Evolutionary conservation across 2,329 filamentous ascomycete genomes (phyloP).

Genomic region (Cladosporium sp.): DNA sequence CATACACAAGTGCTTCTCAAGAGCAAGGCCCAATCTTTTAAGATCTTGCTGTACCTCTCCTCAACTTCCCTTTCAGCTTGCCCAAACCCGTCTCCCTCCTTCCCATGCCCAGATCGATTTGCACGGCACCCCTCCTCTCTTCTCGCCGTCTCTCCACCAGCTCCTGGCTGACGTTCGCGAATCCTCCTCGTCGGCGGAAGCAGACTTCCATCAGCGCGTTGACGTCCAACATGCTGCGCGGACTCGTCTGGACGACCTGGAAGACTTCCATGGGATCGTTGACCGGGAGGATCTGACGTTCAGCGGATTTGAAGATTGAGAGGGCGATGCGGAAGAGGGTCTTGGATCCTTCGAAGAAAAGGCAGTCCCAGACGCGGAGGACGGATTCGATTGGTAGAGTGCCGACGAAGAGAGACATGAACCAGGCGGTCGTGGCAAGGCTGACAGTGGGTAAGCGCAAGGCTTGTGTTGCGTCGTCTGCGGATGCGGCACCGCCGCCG

Average conservation of each 20-base stretch:
- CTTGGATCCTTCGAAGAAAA: constrained; percentile 93
- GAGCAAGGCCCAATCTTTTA: too few relatives aligned
- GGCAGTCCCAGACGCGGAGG: constrained; percentile 88
- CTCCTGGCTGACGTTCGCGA: constrained; percentile 75
- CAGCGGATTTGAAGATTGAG: constrained; percentile 84
- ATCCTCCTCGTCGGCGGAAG: constrained; percentile 64
- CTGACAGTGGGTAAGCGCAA: constrained; percentile 78
- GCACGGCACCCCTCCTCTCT: constrained; percentile 47
- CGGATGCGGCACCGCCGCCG: constrained; percentile 32
- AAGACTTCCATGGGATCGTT: constrained; percentile 93
- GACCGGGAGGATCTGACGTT: constrained; percentile 73
- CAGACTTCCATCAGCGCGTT: constrained; percentile 79
- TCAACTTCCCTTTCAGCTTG: constrained; percentile 8
- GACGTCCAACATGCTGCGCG: constrained; percentile 74
- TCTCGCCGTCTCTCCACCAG: constrained; percentile 72
- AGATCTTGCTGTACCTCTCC: constrained; percentile 2
- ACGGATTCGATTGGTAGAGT: constrained; percentile 89
- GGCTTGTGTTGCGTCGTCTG: constrained; percentile 38
- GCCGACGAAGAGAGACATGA: constrained; percentile 95
- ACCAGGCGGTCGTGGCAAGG: constrained; percentile 91
- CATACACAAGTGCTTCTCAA: too few relatives aligned
- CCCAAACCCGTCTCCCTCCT: constrained; percentile 2
- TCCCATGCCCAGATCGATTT: constrained; percentile 10
- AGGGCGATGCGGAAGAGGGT: constrained; percentile 89
- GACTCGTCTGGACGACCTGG: constrained; percentile 84